These are phyloP conservation scores for Plasmodium knowlesi DNA, from an alignment of 169 alveolate species.

Conservation along the genomic window DNA sequence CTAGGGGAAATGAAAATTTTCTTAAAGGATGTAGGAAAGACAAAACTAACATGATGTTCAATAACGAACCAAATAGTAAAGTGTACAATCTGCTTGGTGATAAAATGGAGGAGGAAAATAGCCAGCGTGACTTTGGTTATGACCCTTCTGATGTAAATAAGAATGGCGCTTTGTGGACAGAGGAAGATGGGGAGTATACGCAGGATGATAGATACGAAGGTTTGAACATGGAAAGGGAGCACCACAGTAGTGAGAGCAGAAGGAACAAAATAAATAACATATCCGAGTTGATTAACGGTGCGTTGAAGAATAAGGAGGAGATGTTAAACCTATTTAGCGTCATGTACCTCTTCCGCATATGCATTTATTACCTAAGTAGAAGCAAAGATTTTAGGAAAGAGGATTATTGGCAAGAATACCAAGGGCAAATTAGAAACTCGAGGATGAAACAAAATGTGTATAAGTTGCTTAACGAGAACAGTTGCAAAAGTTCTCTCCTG, in stretches of 20 bases:
- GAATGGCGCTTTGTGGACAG: not conserved
- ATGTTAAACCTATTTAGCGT: conserved; percentile 77
- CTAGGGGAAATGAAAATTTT: not conserved
- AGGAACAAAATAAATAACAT: conserved; percentile 17
- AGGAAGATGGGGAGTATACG: conserved; percentile 12
- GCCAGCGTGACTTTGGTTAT: not conserved
- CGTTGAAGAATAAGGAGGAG: conserved; percentile 50
- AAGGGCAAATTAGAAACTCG: conserved; percentile 57
- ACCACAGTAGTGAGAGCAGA: not conserved
- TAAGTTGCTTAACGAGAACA: conserved; percentile 75
- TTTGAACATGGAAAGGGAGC: not conserved
- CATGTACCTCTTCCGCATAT: conserved; percentile 83
- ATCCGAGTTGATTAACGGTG: not conserved
- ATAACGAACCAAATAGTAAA: not conserved
- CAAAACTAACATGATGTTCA: not conserved
- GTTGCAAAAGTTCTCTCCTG: conserved; percentile 77
- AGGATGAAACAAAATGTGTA: conserved; percentile 62
- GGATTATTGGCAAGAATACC: conserved; percentile 84
- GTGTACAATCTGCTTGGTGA: not conserved
- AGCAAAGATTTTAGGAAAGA: conserved; percentile 83
- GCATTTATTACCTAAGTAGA: conserved; percentile 85
- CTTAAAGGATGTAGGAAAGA: not conserved
- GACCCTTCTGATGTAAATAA: not conserved
- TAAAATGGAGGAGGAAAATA: not conserved
- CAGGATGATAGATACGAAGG: not conserved